These are phyloP conservation scores for Carex parvula DNA, from an alignment of 176 grass and related monocot genomes.

Conservation along the genomic window DNA sequence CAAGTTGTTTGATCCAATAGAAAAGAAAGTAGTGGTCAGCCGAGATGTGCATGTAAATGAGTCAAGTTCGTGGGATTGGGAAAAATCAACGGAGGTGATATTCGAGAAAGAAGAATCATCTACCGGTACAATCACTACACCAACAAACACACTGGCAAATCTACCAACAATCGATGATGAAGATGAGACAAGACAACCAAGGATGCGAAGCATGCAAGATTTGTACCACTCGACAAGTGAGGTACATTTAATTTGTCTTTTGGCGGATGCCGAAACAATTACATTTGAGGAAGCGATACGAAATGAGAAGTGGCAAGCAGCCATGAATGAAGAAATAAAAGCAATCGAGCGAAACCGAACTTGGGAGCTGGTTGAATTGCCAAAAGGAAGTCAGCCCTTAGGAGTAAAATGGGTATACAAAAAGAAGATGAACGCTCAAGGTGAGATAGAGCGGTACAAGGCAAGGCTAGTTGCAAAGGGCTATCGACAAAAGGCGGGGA, in stretches of 20 bases:
- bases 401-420: neutral
- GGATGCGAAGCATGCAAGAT: neutral
- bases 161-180: neutral
- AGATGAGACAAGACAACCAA: neutral
- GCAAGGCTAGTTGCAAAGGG: too few relatives aligned
- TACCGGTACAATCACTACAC: neutral
- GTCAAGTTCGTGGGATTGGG: too few relatives aligned
- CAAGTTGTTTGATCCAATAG: neutral
- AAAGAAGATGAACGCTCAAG: too few relatives aligned
- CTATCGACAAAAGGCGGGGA: too few relatives aligned
- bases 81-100: too few relatives aligned
- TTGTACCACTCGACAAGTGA: neutral
- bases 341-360: too few relatives aligned
- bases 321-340: too few relatives aligned
- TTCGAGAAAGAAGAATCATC: too few relatives aligned
- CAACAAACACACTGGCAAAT: neutral
- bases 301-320: too few relatives aligned
- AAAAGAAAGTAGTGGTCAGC: neutral
- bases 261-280: neutral
- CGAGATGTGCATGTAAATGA: too few relatives aligned
- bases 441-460: too few relatives aligned
- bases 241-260: neutral
- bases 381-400: neutral
- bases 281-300: too few relatives aligned
- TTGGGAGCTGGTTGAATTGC: neutral